These are phyloP conservation scores for Crithidia fasciculata DNA, from an alignment of 208 protist genomes.

Conservation along the genomic window DNA sequence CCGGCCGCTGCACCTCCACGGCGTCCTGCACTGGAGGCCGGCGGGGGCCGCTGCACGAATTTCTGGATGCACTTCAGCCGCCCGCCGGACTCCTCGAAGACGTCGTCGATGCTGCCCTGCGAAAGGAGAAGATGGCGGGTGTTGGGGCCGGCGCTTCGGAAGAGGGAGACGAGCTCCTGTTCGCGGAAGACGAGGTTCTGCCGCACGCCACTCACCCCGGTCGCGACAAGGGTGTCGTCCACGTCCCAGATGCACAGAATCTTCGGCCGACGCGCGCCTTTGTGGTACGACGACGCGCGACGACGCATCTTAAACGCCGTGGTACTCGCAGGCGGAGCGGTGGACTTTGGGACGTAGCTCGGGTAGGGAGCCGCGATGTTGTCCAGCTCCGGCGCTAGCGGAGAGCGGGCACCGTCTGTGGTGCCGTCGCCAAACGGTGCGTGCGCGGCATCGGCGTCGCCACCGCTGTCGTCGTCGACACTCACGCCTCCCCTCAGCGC, in stretches of 20 bases:
- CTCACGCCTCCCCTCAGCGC: background rate
- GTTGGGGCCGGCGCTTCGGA: constrained; percentile 35
- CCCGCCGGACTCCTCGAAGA: constrained; percentile 49
- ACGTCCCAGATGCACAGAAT: constrained; percentile 88
- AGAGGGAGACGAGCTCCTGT: constrained; percentile 52
- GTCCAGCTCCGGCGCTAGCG: background rate
- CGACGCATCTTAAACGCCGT: constrained; percentile 17
- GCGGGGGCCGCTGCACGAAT: constrained; percentile 29
- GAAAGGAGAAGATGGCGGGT: constrained; percentile 79
- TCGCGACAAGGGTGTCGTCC: constrained; percentile 82
- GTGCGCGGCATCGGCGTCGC: background rate
- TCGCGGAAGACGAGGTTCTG: constrained; percentile 68
- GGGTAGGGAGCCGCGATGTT: background rate
- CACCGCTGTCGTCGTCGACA: background rate
- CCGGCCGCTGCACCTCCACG: background rate
- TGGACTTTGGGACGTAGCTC: background rate
- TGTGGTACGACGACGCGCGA: constrained; percentile 3
- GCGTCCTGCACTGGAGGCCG: background rate
- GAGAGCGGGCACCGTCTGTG: background rate
- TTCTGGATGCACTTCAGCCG: constrained; percentile 44
- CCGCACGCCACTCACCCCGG: constrained; percentile 58
- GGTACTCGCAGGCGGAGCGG: background rate
- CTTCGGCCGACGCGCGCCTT: constrained; percentile 6
- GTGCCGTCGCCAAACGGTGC: constrained; percentile 1
- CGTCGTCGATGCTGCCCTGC: constrained; percentile 87